phyloP scores from a whole-genome alignment of 2,329 filamentous ascomycete genomes.

The Epichloe amarillans region DNA sequence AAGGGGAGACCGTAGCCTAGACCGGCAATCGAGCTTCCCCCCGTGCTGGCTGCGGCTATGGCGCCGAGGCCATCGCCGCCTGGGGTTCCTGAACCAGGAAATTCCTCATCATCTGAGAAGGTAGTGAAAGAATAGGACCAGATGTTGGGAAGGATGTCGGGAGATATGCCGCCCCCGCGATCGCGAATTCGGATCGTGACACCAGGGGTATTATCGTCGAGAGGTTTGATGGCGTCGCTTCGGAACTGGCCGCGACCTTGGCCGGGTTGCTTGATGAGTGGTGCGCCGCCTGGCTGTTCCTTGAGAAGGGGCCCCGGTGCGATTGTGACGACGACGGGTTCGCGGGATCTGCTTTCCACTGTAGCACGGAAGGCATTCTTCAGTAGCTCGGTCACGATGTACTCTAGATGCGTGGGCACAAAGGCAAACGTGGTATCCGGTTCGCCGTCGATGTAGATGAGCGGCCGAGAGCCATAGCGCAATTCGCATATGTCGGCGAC shows the following conservation, averaged over 20 bases:
- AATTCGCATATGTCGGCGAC: slow-evolving; percentile 95
- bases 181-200: slow-evolving; percentile 94
- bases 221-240: slow-evolving; percentile 37
- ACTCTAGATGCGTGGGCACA: slow-evolving; percentile 91
- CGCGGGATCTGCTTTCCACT: slow-evolving; percentile 67
- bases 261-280: slow-evolving; percentile 20
- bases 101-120: slow-evolving; percentile 51
- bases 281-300: slow-evolving; percentile 11
- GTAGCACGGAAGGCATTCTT: slow-evolving; percentile 96
- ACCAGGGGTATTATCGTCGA: slow-evolving; percentile 58
- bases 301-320: slow-evolving; percentile 48
- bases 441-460: slow-evolving; percentile 70
- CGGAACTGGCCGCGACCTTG: slow-evolving; percentile 27
- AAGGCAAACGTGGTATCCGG: slow-evolving; percentile 82
- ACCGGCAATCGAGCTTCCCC: slow-evolving; percentile 76
- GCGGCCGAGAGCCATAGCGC: slow-evolving; percentile 80
- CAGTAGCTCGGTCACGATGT: slow-evolving; percentile 89
- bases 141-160: slow-evolving; percentile 71
- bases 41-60: slow-evolving; percentile 61
- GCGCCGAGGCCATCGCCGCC: slow-evolving; percentile 56
- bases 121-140: slow-evolving; percentile 98
- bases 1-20: slow-evolving; percentile 86
- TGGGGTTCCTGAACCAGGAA: slow-evolving; percentile 25
- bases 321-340: slow-evolving; percentile 86
- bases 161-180: slow-evolving; percentile 82